Conservation (phyloP, 306 rosid genomes). For the Biancaea sappan region DNA sequence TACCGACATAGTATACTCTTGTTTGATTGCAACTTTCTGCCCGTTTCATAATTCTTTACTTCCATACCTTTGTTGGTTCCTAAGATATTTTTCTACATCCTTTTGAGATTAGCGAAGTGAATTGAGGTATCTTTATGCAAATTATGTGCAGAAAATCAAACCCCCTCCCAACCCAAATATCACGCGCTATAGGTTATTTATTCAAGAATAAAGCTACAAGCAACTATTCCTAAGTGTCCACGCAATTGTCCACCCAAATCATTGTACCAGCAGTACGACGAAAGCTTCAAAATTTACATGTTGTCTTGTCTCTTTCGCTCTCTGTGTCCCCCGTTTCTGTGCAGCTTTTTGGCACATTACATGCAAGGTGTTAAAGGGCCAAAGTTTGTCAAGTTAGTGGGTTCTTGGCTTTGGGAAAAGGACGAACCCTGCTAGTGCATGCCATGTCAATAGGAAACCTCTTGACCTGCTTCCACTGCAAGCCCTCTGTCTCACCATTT, state of each 20-base stretch:
- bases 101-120: too few relatives aligned
- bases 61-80: not conserved
- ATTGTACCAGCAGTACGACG: conserved; percentile 14
- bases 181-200: not conserved
- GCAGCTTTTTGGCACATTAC: conserved; percentile 10
- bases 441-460: not conserved
- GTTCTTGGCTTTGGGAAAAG: not conserved
- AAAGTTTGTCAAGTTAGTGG: not conserved
- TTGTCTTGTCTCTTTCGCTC: not conserved
- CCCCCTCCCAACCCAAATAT: not conserved
- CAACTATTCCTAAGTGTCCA: conserved; percentile 3
- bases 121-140: not conserved
- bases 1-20: not conserved
- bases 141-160: not conserved
- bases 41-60: not conserved
- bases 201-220: not conserved
- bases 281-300: conserved; percentile 8
- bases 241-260: conserved; percentile 14
- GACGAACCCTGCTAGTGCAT: not conserved
- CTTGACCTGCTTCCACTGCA: not conserved
- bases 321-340: not conserved
- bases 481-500: not conserved
- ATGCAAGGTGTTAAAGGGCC: conserved; percentile 2
- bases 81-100: not conserved
- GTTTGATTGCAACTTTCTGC: not conserved